Percentiles rank a stretch among this genome's conserved stretches.
These are phyloP conservation scores for Solanum pimpinellifolium DNA, from an alignment of 257 asterid species.

Conservation along the genomic window DNA sequence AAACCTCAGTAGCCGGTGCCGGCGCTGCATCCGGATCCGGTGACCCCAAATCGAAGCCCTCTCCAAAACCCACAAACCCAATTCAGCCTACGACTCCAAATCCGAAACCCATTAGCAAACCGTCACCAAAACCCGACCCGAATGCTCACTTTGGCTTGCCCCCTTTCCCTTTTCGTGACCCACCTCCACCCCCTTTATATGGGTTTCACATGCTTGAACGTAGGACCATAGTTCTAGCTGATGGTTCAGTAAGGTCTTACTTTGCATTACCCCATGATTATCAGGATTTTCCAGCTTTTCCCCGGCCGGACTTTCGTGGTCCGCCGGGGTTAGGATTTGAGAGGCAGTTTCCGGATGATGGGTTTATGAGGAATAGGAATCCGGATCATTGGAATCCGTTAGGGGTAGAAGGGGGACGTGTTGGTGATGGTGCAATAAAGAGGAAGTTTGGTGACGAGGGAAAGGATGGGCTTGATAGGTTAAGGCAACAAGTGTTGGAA, in stretches of 20 bases:
- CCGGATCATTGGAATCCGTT: constrained; percentile 31
- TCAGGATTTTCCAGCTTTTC: constrained; percentile 39
- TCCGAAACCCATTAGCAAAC: constrained; percentile 15
- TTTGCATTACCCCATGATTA: constrained; percentile 78
- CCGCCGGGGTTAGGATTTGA: constrained; percentile 28
- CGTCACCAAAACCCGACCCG: constrained; percentile 14
- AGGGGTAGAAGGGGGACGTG: constrained; percentile 7
- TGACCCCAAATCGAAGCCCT: constrained; percentile 27
- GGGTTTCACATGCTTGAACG: constrained; percentile 95
- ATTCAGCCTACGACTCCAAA: constrained; percentile 22
- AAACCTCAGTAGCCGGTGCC: background rate
- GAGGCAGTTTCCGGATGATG: constrained; percentile 36
- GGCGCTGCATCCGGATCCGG: constrained; percentile 3
- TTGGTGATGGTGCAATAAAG: constrained; percentile 39
- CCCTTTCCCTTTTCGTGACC: constrained; percentile 53
- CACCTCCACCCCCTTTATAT: constrained; percentile 81
- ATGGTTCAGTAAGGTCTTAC: constrained; percentile 81
- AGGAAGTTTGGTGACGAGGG: constrained; percentile 74
- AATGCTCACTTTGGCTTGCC: constrained; percentile 10
- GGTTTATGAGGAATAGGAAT: constrained; percentile 20
- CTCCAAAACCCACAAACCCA: constrained; percentile 21
- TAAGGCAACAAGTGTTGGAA: constrained; percentile 82
- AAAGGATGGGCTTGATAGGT: constrained; percentile 74
- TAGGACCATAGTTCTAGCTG: constrained; percentile 56
- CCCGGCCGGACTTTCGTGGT: constrained; percentile 30